Evolutionary conservation across 345 rosid species (phyloP).

Genomic region (Populus nigra): DNA sequence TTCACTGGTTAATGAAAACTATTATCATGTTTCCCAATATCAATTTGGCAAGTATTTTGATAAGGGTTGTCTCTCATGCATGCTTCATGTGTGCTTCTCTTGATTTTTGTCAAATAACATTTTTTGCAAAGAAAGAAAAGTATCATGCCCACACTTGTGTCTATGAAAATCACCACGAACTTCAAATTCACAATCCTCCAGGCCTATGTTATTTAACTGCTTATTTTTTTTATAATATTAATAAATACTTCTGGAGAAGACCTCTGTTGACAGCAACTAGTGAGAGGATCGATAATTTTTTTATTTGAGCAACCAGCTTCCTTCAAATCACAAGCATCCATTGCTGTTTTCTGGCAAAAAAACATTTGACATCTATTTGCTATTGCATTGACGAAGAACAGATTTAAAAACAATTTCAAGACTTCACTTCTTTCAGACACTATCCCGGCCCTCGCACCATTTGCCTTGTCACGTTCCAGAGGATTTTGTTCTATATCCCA

Average conservation of each 20-base stretch:
- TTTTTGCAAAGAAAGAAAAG: not conserved
- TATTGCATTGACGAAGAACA: not conserved
- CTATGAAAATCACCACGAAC: not conserved
- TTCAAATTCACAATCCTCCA: not conserved
- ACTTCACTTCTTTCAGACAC: not conserved
- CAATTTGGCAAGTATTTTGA: not conserved
- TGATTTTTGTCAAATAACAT: not conserved
- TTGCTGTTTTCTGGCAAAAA: not conserved
- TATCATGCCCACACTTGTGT: too few relatives aligned
- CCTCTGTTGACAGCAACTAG: not conserved
- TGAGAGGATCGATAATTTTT: not conserved
- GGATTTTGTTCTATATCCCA: not conserved
- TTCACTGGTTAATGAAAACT: not conserved
- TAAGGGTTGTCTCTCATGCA: not conserved
- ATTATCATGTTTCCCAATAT: not conserved
- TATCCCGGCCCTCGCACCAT: not conserved
- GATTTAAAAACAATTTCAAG: not conserved
- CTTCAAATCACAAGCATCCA: not conserved
- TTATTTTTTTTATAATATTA: not conserved
- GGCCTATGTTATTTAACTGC: not conserved
- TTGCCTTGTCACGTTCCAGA: too few relatives aligned
- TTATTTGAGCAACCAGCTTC: not conserved
- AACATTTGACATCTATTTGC: not conserved
- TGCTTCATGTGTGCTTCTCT: not conserved
- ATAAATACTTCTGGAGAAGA: not conserved